phyloP scores from a whole-genome alignment of 2,329 filamentous ascomycete genomes.

The Rosellinia necatrix region DNA sequence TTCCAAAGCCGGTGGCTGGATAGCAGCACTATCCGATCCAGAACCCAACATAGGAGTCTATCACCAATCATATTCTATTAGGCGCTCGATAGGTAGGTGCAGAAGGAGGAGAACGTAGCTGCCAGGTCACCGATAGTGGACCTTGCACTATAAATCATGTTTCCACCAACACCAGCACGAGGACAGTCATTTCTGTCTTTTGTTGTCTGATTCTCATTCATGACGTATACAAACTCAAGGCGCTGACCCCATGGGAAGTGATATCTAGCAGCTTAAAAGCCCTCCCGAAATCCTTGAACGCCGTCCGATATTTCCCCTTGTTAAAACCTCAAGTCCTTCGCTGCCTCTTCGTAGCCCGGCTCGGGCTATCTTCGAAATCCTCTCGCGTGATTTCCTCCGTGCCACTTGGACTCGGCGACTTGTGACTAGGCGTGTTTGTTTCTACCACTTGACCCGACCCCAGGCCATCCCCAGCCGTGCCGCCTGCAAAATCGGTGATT shows the following conservation, averaged over 20 bases:
- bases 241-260: constrained; percentile 13
- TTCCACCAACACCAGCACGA: background rate
- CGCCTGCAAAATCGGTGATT: constrained; percentile 30
- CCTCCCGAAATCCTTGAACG: constrained; percentile 18
- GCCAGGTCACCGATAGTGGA: background rate
- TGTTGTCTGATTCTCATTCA: constrained; percentile 17
- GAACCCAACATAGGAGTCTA: background rate
- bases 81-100: no score
- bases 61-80: no score
- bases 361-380: constrained; percentile 45
- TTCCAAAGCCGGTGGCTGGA: no score
- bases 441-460: constrained; percentile 34
- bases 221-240: constrained; percentile 17
- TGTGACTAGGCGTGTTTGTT: constrained; percentile 41
- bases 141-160: background rate
- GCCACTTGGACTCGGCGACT: constrained; percentile 52
- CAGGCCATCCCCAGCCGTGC: constrained; percentile 15
- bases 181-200: constrained; percentile 3
- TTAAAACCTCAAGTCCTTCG: constrained; percentile 34
- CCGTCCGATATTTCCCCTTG: constrained; percentile 2
- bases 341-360: constrained; percentile 40
- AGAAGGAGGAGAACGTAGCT: no score
- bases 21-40: background rate
- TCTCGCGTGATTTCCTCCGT: constrained; percentile 57
- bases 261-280: constrained; percentile 21